Percentiles rank a stretch among this genome's conserved stretches.
Evolutionary conservation across 78 protist species (phyloP).

Genomic region (Dictyostelium discoideum): DNA sequence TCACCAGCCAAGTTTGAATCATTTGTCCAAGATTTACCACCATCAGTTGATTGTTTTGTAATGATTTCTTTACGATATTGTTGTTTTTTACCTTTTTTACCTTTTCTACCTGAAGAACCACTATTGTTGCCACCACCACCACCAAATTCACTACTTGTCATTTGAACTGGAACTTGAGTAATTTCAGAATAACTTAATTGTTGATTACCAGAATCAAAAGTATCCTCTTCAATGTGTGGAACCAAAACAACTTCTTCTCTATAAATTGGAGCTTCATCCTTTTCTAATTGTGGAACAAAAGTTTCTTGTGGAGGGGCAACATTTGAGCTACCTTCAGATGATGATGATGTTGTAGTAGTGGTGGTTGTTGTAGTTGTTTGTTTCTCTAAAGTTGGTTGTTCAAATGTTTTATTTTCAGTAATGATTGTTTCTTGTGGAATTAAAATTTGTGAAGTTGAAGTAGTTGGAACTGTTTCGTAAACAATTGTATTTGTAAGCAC

Average conservation of each 20-base stretch:
- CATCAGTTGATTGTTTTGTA: not conserved
- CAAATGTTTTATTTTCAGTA: not conserved
- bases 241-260: not conserved
- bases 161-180: not conserved
- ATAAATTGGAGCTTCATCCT: not conserved
- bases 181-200: not conserved
- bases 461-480: not conserved
- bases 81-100: not conserved
- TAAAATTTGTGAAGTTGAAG: not conserved
- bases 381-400: not conserved
- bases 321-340: not conserved
- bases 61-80: not conserved
- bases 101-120: not conserved
- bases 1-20: conserved; percentile 16
- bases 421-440: not conserved
- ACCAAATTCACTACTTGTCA: conserved; percentile 1
- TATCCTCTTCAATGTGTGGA: conserved; percentile 13
- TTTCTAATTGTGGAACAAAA: not conserved
- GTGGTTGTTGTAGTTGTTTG: not conserved
- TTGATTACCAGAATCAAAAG: not conserved
- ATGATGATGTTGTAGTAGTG: not conserved
- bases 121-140: not conserved
- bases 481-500: not conserved
- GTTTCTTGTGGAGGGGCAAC: not conserved
- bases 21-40: conserved; percentile 29